These are phyloP conservation scores for Penicillium malachiteum DNA, from an alignment of 495 filamentous ascomycete genomes.

Conservation along the genomic window DNA sequence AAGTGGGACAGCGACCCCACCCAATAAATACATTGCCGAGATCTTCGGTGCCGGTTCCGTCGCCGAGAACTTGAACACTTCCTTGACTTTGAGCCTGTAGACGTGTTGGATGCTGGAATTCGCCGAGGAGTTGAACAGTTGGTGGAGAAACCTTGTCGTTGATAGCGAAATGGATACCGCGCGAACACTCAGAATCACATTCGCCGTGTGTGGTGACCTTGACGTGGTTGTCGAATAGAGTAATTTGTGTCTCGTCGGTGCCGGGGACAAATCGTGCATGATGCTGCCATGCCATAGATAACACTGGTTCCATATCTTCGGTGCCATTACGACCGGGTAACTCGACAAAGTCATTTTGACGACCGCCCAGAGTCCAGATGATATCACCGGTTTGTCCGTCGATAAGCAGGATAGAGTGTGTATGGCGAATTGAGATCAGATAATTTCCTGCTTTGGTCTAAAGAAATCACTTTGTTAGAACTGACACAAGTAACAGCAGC, in stretches of 20 bases:
- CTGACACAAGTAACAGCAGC: neutral
- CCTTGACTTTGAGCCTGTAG: constrained; percentile 23
- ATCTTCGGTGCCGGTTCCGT: neutral
- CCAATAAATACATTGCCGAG: constrained; percentile 24
- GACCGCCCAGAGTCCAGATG: constrained; percentile 51
- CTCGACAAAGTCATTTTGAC: constrained; percentile 17
- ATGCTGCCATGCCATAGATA: constrained; percentile 18
- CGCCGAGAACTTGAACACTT: constrained; percentile 17
- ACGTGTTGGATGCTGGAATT: constrained; percentile 16
- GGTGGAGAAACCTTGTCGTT: constrained; percentile 13
- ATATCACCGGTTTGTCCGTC: constrained; percentile 48
- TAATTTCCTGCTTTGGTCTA: constrained; percentile 42
- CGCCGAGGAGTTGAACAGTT: constrained; percentile 14
- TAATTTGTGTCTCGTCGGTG: constrained; percentile 16
- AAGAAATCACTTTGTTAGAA: neutral
- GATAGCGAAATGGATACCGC: constrained; percentile 23
- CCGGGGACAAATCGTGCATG: constrained; percentile 24
- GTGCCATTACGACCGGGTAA: neutral
- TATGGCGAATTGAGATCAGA: constrained; percentile 52
- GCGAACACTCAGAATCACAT: constrained; percentile 20
- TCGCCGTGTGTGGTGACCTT: constrained; percentile 15
- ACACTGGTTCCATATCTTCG: neutral
- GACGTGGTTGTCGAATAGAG: constrained; percentile 24
- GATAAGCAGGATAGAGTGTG: constrained; percentile 47
- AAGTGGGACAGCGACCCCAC: constrained; percentile 25